A percentile compares a stretch with the other conserved stretches of the same genome.
Evolutionary conservation across 345 rosid genomes (phyloP).

Genomic region (Populus pruinosa): DNA sequence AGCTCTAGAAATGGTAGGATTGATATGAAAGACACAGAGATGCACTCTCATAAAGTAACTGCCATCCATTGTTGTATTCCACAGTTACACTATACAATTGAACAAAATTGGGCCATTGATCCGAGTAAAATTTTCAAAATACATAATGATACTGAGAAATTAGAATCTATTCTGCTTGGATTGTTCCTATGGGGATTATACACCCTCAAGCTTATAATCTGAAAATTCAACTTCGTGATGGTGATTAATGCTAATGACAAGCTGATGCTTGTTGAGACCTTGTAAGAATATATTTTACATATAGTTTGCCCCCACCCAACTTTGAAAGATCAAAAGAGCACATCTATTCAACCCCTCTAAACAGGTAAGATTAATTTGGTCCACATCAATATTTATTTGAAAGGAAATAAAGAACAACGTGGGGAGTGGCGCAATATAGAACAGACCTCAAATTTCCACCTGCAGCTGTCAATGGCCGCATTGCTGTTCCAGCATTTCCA

Average conservation of each 20-base stretch:
- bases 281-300: background rate
- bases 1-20: background rate
- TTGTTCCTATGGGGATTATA: background rate
- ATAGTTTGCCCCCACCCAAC: background rate
- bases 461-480: constrained; percentile 93
- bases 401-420: background rate
- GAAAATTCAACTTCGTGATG: background rate
- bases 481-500: constrained; percentile 95
- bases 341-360: background rate
- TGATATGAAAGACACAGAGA: background rate
- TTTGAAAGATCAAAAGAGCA: background rate
- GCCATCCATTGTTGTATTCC: background rate
- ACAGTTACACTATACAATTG: background rate
- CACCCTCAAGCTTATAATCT: background rate
- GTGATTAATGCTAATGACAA: background rate
- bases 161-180: background rate
- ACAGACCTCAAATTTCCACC: constrained; percentile 83
- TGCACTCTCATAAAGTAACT: background rate
- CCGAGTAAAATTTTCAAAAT: background rate
- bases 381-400: background rate
- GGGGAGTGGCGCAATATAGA: background rate
- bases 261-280: background rate
- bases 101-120: background rate
- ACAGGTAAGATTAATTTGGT: background rate
- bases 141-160: background rate